phyloP scores from a whole-genome alignment of 495 filamentous ascomycete species.

The Aspergillus conjunctus region DNA sequence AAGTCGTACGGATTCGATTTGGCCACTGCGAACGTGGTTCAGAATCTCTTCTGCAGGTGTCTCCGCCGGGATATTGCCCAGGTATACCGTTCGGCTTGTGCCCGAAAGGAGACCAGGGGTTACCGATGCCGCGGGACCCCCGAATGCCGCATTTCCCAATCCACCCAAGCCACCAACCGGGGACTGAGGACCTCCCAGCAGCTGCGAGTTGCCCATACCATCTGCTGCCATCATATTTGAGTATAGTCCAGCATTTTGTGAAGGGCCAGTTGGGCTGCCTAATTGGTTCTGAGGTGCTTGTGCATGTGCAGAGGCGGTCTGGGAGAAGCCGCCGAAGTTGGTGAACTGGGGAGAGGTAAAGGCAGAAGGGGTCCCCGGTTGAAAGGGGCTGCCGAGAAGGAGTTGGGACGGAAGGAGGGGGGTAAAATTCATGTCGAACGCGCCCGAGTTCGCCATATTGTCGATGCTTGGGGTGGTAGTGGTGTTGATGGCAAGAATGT shows the following conservation, averaged over 20 bases:
- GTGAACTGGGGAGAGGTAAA: slow-evolving; percentile 92
- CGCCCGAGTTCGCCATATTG: slow-evolving; percentile 84
- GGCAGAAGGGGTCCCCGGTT: slow-evolving; percentile 86
- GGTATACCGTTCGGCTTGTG: slow-evolving; percentile 93
- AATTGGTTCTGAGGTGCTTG: slow-evolving; percentile 59
- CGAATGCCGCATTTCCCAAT: slow-evolving; percentile 58
- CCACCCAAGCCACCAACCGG: slow-evolving; percentile 74
- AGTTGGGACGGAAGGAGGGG: slow-evolving; percentile 92
- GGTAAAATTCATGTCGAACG: slow-evolving; percentile 97
- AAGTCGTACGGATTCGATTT: slow-evolving; percentile 96
- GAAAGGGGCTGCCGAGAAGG: slow-evolving; percentile 93
- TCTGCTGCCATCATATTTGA: slow-evolving; percentile 77
- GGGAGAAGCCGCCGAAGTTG: slow-evolving; percentile 75
- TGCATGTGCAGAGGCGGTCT: slow-evolving; percentile 61
- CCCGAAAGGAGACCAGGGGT: slow-evolving; percentile 80
- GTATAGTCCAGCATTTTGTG: slow-evolving; percentile 71
- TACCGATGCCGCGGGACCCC: slow-evolving; percentile 68
- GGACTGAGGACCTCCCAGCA: slow-evolving; percentile 80
- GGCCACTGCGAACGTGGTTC: slow-evolving; percentile 93
- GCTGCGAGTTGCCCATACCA: slow-evolving; percentile 68
- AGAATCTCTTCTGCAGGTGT: slow-evolving; percentile 98
- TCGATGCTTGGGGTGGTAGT: slow-evolving; percentile 57
- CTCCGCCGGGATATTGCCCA: slow-evolving; percentile 97
- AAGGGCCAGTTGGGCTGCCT: slow-evolving; percentile 62
- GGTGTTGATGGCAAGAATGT: slow-evolving; percentile 94